These are phyloP conservation scores for Clavaria fumosa DNA, from an alignment of 768 basidiomycete species.

Conservation along the genomic window DNA sequence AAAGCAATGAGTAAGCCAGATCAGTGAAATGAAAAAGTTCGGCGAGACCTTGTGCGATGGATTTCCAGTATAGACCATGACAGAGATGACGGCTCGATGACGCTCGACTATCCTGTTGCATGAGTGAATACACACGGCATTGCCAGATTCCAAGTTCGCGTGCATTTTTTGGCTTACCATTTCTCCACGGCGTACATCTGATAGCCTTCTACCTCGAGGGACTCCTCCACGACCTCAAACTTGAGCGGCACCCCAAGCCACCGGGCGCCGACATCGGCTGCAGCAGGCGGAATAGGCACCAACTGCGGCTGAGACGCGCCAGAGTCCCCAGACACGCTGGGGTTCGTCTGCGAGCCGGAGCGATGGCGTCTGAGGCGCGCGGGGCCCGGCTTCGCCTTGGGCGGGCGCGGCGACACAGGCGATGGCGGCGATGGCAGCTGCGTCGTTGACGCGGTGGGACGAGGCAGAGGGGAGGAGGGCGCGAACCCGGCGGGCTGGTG, in stretches of 20 bases:
- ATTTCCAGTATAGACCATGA: constrained; percentile 69
- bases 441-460: too few relatives aligned
- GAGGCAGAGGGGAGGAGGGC: too few relatives aligned
- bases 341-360: neutral
- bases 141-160: neutral
- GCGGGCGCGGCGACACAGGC: constrained; percentile 12
- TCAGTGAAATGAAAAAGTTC: constrained; percentile 5
- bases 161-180: constrained; percentile 30
- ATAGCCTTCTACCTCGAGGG: constrained; percentile 41
- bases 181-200: constrained; percentile 83
- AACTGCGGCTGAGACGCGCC: too few relatives aligned
- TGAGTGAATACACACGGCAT: constrained; percentile 2
- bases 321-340: neutral
- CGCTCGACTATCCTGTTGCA: constrained; percentile 49
- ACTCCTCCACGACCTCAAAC: constrained; percentile 35
- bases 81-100: constrained; percentile 38
- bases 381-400: neutral
- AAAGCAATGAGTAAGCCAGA: neutral
- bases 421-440: too few relatives aligned
- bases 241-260: constrained; percentile 32
- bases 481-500: too few relatives aligned
- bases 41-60: constrained; percentile 39
- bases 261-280: constrained; percentile 4
- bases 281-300: neutral
- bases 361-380: neutral